A percentile compares a stretch with the other conserved stretches of the same genome.
phyloP scores from a whole-genome alignment of 2,329 filamentous ascomycete species.

The Colletotrichum sidae region DNA sequence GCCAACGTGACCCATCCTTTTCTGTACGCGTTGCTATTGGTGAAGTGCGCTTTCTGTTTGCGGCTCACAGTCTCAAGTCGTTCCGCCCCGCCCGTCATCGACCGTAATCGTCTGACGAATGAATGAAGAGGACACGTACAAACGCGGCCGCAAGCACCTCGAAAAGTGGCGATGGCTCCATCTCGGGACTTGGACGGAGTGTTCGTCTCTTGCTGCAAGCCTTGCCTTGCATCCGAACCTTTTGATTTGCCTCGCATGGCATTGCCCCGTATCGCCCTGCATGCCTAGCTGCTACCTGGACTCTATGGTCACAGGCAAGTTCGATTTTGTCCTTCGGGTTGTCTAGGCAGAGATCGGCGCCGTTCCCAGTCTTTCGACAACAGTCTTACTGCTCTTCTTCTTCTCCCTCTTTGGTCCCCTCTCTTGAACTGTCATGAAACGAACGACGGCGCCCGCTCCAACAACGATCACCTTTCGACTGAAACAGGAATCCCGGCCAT shows the following conservation, averaged over 20 bases:
- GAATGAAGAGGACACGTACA: not conserved
- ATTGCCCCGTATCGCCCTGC: no score
- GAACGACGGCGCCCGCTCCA: slow-evolving; percentile 10
- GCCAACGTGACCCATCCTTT: no score
- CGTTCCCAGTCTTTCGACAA: no score
- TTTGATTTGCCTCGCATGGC: no score
- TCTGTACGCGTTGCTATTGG: no score
- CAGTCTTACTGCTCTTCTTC: not conserved
- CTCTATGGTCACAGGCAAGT: no score
- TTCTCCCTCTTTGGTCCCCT: not conserved
- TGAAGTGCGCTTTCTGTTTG: slow-evolving; percentile 13
- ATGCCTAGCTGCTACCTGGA: no score
- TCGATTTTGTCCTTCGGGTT: no score
- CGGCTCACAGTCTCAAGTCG: not conserved
- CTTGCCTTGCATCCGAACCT: not conserved
- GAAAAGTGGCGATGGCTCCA: no score
- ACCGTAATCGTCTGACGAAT: slow-evolving; percentile 6
- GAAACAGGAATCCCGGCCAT: slow-evolving; percentile 31
- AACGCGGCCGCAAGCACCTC: not conserved
- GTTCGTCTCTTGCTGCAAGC: not conserved
- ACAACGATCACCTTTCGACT: slow-evolving; percentile 10
- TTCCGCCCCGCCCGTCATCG: not conserved
- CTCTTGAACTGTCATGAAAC: slow-evolving; percentile 14
- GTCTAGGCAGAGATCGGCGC: no score
- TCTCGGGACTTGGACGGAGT: not conserved